Base-by-base conservation (phyloP, 805 yeast species). In the Ogataea haglerorum region DNA sequence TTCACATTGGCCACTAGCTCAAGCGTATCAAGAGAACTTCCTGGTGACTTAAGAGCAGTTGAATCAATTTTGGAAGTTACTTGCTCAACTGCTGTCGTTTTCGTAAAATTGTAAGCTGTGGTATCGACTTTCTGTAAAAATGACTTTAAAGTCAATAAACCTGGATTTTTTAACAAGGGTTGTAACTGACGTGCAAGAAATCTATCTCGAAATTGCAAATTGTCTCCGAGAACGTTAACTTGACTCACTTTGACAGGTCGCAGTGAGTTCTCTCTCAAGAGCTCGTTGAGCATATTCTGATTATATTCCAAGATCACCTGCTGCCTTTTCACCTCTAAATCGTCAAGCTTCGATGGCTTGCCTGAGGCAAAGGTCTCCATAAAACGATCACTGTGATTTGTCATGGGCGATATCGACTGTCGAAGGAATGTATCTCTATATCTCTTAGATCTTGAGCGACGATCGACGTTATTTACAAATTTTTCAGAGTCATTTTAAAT, bases 191-290 rank as follows among this genome's bases (percentile, higher is more conserved):
- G 49, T 10, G 59, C 53, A 4, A 79, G 45, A 52, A 78, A 80
- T 0, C 60, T 24, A 38, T 67, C 67, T 26, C 84, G 58, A 45
- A 72, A 75, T 10, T 60, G 59, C 2, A 34, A 36, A 22, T 72
- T 70, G 5, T 72, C 62, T 17, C 80, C 80, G 34, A 70, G 63
- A 8, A 79, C 58, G 43, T 73, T 75, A 8, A 76, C 72, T 27
- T 67, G 65, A 12, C 63, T 55, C 4, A 79, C 53, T 18, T 58
- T 53, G 2, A 76, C 66, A 0, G 82, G 79, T 30, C 65, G 49
- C 2, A 64, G 54, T 4, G 59, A 38, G 48, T 67, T 69, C 8
- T 52, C 45, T 10, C 46, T 42, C 2, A 70, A 45, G 0, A 67
- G 24, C 0, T 49, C 48, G 10, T 62, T 49, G 30, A 69, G 40